phyloP scores from a whole-genome alignment of 2,329 filamentous ascomycete genomes.

The Peltaster fructicola region DNA sequence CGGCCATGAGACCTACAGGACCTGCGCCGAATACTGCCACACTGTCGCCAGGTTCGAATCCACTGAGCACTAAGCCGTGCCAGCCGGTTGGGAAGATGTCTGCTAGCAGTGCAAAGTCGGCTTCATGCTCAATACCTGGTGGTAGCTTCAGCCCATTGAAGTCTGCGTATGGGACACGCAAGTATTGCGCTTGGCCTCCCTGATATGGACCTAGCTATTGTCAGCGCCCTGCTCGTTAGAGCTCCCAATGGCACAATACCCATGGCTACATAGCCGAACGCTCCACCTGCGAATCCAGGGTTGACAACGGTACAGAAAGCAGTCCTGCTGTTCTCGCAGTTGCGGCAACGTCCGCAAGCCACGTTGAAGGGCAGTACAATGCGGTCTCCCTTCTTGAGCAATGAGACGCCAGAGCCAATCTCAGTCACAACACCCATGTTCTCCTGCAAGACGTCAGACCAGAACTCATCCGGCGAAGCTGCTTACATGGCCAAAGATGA shows the following conservation, averaged over 20 bases:
- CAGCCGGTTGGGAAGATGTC: constrained; percentile 37
- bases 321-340: constrained; percentile 46
- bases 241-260: too few species aligned
- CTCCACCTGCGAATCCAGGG: constrained; percentile 41
- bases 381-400: constrained; percentile 44
- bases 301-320: constrained; percentile 47
- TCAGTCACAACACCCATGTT: constrained; percentile 21
- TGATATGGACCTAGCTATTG: constrained; percentile 35
- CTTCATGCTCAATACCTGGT: constrained; percentile 41
- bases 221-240: constrained; percentile 30
- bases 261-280: constrained; percentile 39
- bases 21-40: constrained; percentile 43
- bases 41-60: constrained; percentile 43
- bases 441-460: too few species aligned
- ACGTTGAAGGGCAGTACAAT: constrained; percentile 51
- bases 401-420: constrained; percentile 40
- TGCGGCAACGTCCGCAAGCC: constrained; percentile 43
- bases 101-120: constrained; percentile 37
- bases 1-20: constrained; percentile 48
- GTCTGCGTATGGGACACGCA: constrained; percentile 48
- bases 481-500: constrained; percentile 41
- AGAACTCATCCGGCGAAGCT: too few species aligned
- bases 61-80: constrained; percentile 39
- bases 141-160: constrained; percentile 48
- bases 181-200: constrained; percentile 44